Percentiles rank a stretch among this genome's conserved stretches.
Evolutionary conservation across 495 filamentous ascomycete genomes (phyloP).

Genomic region (Aspergillus ellipticus): DNA sequence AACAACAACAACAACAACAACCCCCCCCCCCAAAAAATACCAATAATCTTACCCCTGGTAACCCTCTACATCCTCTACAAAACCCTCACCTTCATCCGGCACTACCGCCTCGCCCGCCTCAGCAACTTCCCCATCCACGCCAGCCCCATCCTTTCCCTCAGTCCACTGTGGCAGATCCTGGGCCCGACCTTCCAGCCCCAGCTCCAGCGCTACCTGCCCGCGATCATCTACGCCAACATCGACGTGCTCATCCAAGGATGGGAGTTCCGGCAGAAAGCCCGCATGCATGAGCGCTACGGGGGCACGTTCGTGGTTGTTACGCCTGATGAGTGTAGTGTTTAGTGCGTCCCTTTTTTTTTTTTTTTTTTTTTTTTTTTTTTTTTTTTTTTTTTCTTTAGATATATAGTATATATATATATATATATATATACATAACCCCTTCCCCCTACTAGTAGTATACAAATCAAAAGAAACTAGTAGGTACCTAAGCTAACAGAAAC

Average conservation of each 20-base stretch:
- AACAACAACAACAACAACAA: too few species aligned
- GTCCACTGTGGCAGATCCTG: constrained; percentile 20
- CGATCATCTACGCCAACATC: constrained; percentile 14
- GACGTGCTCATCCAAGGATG: constrained; percentile 24
- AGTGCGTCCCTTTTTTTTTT: too few species aligned
- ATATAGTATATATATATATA: background rate
- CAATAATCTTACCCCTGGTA: too few species aligned
- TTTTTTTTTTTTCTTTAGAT: too few species aligned
- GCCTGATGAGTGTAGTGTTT: constrained; percentile 21
- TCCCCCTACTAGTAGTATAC: background rate
- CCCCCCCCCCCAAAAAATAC: too few species aligned
- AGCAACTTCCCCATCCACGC: constrained; percentile 60
- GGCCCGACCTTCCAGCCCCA: constrained; percentile 15
- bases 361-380: too few species aligned
- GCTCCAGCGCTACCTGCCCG: constrained; percentile 21
- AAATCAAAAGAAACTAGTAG: too few species aligned
- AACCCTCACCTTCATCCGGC: constrained; percentile 1
- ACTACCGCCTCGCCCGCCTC: constrained; percentile 53
- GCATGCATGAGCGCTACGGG: constrained; percentile 17
- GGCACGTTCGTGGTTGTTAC: constrained; percentile 24
- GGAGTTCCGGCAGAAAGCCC: constrained; percentile 23
- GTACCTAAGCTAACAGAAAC: too few species aligned
- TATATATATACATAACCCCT: background rate
- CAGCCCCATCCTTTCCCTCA: constrained; percentile 46
- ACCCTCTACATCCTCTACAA: background rate